Conservation (phyloP, 495 filamentous ascomycete genomes). For the Hypoxylon lenormandii region DNA sequence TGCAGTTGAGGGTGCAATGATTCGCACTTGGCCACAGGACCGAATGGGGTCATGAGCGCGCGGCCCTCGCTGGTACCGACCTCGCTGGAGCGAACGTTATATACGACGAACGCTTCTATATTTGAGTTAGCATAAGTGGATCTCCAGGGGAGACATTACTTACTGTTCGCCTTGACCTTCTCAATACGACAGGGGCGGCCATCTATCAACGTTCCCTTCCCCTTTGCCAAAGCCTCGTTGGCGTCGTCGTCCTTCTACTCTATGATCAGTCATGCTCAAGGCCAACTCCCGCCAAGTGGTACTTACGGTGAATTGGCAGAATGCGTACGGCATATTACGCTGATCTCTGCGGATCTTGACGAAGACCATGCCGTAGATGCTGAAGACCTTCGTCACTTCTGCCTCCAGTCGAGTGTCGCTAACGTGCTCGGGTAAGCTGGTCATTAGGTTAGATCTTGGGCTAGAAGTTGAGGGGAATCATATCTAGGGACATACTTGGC, state of each 20-base stretch:
- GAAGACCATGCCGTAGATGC: conserved; percentile 65
- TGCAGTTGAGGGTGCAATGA: conserved; percentile 41
- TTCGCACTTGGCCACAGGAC: conserved; percentile 54
- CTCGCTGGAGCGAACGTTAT: conserved; percentile 54
- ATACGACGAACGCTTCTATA: conserved; percentile 65
- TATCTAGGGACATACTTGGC: conserved; percentile 67
- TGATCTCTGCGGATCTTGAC: conserved; percentile 72
- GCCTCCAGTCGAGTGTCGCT: conserved; percentile 64
- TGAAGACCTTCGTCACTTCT: conserved; percentile 66
- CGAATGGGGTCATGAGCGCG: conserved; percentile 56
- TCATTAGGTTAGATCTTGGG: conserved; percentile 8
- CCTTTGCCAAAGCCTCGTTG: conserved; percentile 60
- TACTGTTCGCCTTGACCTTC: conserved; percentile 67
- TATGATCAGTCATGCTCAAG: conserved; percentile 28
- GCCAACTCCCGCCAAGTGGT: neutral
- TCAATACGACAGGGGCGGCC: conserved; percentile 71
- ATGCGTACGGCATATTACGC: conserved; percentile 71
- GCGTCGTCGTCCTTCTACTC: conserved; percentile 59
- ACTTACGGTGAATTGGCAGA: conserved; percentile 71
- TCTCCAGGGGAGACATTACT: conserved; percentile 41
- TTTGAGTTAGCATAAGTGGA: conserved; percentile 24
- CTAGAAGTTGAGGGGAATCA: neutral
- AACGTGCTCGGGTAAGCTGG: conserved; percentile 57
- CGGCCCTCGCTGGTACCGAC: conserved; percentile 60
- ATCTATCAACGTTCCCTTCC: conserved; percentile 61